Percentiles rank a stretch among this genome's conserved stretches.
Evolutionary conservation across 2,329 filamentous ascomycete genomes (phyloP).

Genomic region (Plectosphaerella cucumerina): DNA sequence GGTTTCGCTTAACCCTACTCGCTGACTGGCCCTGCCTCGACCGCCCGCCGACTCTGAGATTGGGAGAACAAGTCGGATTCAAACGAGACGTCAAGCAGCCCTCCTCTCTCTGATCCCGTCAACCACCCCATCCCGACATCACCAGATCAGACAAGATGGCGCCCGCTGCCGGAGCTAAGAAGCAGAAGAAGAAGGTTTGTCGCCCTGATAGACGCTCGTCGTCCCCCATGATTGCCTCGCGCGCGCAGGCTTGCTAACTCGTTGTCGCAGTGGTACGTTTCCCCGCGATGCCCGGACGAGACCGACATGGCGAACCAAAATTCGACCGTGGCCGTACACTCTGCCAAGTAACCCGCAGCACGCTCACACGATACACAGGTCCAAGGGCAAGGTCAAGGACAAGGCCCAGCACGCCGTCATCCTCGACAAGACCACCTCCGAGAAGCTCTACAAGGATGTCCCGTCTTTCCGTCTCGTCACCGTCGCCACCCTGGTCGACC

Average conservation of each 20-base stretch:
- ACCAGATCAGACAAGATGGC: slow-evolving; percentile 20
- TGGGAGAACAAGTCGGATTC: neutral
- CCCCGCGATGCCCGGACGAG: neutral
- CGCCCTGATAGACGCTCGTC: neutral
- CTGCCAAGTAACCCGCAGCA: neutral
- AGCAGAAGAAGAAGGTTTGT: slow-evolving; percentile 43
- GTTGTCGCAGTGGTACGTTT: slow-evolving; percentile 26
- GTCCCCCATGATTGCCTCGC: neutral
- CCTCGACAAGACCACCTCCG: slow-evolving; percentile 94
- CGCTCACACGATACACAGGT: slow-evolving; percentile 16
- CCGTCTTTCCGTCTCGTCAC: slow-evolving; percentile 99
- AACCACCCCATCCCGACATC: neutral
- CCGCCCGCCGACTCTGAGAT: neutral
- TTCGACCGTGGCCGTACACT: neutral
- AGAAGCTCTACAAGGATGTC: slow-evolving; percentile 99
- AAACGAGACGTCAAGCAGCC: neutral
- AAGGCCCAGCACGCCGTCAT: slow-evolving; percentile 99
- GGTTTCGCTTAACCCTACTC: neutral
- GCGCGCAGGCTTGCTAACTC: slow-evolving; percentile 6
- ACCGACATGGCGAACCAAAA: neutral
- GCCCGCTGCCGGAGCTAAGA: slow-evolving; percentile 43
- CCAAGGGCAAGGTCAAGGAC: slow-evolving; percentile 85
- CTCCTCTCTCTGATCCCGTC: neutral
- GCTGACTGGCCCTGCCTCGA: neutral
- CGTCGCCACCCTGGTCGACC: slow-evolving; percentile 96